Percentiles rank a stretch among this genome's conserved stretches.
Evolutionary conservation across 140 eudicot genomes (phyloP).

Genomic region (Senecio squalidus): DNA sequence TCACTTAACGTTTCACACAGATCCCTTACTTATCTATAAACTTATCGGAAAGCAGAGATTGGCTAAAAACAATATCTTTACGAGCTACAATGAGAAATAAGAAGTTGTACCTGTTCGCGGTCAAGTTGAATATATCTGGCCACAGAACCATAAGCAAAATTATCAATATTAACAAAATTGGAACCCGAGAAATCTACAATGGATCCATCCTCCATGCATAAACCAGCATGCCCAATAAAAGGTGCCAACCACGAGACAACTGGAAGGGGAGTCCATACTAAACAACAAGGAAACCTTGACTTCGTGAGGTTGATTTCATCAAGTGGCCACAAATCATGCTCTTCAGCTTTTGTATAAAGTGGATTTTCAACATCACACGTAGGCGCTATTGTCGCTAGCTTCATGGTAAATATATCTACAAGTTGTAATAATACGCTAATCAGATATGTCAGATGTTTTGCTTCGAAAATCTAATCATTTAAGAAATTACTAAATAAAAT

Average conservation of each 20-base stretch:
- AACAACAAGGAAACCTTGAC: slow-evolving; percentile 83
- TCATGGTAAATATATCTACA: slow-evolving; percentile 5
- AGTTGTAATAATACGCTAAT: too few relatives aligned
- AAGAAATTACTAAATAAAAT: too few relatives aligned
- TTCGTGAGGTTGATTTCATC: slow-evolving; percentile 52
- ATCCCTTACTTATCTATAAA: too few relatives aligned
- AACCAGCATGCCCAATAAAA: slow-evolving; percentile 93
- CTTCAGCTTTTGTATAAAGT: slow-evolving; percentile 14
- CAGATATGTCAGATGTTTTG: too few relatives aligned
- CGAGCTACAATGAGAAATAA: too few relatives aligned
- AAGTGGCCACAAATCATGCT: slow-evolving; percentile 77
- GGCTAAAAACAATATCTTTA: too few relatives aligned
- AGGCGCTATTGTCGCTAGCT: slow-evolving; percentile 12
- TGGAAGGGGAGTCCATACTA: slow-evolving; percentile 96
- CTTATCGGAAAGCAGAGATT: too few relatives aligned
- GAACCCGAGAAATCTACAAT: slow-evolving; percentile 84
- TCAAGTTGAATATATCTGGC: slow-evolving; percentile 86
- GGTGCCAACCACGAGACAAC: slow-evolving; percentile 98
- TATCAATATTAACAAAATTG: slow-evolving; percentile 58
- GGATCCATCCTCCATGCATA: slow-evolving; percentile 84
- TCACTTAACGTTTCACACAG: too few relatives aligned
- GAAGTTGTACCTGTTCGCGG: slow-evolving; percentile 53
- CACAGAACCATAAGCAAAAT: slow-evolving; percentile 74
- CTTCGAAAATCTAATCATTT: too few relatives aligned
- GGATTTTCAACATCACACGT: slow-evolving; percentile 33